A percentile compares a stretch with the other conserved stretches of the same genome.
phyloP scores from a whole-genome alignment of 2,329 filamentous ascomycete species.

The Corynespora cassiicola region DNA sequence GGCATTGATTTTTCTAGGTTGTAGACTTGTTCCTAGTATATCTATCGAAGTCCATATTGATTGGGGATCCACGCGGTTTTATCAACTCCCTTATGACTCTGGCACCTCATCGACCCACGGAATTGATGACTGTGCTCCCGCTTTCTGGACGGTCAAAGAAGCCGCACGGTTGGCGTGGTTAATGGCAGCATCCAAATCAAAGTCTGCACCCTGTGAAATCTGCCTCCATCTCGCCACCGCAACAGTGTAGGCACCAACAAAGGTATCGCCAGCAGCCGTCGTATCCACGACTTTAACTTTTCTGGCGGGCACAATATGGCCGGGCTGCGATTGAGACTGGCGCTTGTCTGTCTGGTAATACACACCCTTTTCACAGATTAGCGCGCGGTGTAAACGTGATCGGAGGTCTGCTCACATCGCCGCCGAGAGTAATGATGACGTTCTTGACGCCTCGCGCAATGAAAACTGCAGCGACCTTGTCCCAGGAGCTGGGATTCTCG shows the following conservation, averaged over 20 bases:
- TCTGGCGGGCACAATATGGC: constrained; percentile 62
- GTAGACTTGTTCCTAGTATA: no score
- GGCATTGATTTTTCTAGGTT: no score
- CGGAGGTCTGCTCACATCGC: constrained; percentile 60
- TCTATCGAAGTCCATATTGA: no score
- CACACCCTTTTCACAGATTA: constrained; percentile 41
- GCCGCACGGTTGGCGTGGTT: constrained; percentile 68
- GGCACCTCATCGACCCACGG: constrained; percentile 67
- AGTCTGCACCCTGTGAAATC: constrained; percentile 48
- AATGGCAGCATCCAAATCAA: constrained; percentile 65
- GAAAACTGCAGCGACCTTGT: constrained; percentile 58
- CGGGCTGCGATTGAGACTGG: constrained; percentile 52
- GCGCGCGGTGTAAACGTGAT: constrained; percentile 35
- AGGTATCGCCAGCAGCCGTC: constrained; percentile 92
- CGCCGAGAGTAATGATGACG: constrained; percentile 84
- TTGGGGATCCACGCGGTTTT: no score
- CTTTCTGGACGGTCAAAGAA: constrained; percentile 69
- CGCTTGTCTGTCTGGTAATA: constrained; percentile 53
- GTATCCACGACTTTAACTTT: constrained; percentile 87
- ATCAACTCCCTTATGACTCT: constrained; percentile 21
- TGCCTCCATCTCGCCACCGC: constrained; percentile 64
- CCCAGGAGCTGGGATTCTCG: constrained; percentile 38
- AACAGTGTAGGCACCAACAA: constrained; percentile 86
- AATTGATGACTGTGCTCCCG: constrained; percentile 71
- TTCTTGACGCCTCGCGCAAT: constrained; percentile 73